Evolutionary conservation across 108 stramenopile species (phyloP), one percentile per base, ranked within the genome.

Genomic region (Halocafeteria seosinensis): DNA sequence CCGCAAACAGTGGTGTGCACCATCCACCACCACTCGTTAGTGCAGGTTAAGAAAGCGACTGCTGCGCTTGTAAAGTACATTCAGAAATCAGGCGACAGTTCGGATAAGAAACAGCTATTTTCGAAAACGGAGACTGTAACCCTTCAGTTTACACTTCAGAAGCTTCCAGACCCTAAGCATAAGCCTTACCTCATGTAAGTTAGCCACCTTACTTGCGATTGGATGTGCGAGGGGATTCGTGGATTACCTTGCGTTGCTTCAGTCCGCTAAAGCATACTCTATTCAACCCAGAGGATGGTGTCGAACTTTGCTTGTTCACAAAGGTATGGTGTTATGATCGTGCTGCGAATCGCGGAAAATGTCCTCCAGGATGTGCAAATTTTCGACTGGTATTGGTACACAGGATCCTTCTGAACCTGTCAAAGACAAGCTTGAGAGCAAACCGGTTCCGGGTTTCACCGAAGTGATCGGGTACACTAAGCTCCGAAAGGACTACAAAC

Each of bases 381-480:
- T n/a, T n/a, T n/a, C n/a, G n/a, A n/a, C n/a, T n/a, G n/a, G n/a
- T n/a, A n/a, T n/a, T n/a, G n/a, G n/a, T n/a, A n/a, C n/a, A n/a
- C n/a, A n/a, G 57, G 57, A 59, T n/a, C 27, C 17, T 3, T 33
- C 21, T 11, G 21, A 6, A 11, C 34, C 5, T 21, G 2, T 25
- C 17, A 35, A 8, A 13, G 57, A 6, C 57, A 3, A 3, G 57
- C 28, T 59, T 4, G 57, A 11, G 21, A 2, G 5, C 1, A 2
- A 2, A 21, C 57, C 57, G 1, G 71, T 73, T 67, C 70, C 61
- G 21, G 73, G 73, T 36, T 62, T 72, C 27, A 34, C 47, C 24
- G 57, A 71, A 66, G 73, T 75, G 1, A 24, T 75, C 47, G 66
- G 66, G 27, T 53, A 73, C 50, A 51, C 62, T 21, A 64, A 73